Conservation (phyloP, 78 protist genomes). For the Isochrysis galbana region DNA sequence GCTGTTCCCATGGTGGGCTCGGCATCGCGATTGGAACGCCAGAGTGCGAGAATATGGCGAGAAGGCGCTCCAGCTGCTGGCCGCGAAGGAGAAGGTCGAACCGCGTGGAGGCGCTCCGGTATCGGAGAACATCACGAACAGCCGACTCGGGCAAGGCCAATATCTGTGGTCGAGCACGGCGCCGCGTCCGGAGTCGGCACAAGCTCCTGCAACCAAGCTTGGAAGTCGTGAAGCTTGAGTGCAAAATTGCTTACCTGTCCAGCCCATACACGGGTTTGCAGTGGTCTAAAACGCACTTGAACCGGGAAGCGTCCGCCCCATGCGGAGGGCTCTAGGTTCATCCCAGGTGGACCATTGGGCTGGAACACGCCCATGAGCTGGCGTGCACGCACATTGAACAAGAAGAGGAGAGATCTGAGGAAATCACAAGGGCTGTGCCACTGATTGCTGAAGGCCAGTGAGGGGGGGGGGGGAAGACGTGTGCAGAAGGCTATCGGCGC, state of each 20-base stretch:
- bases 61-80: neutral
- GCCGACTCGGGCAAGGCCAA: neutral
- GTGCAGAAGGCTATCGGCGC: too few relatives aligned
- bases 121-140: neutral
- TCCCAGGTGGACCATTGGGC: neutral
- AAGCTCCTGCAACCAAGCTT: neutral
- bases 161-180: too few relatives aligned
- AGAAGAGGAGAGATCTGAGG: neutral
- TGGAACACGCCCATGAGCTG: neutral
- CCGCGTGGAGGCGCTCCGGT: neutral
- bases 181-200: too few relatives aligned
- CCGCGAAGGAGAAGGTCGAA: neutral
- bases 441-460: too few relatives aligned
- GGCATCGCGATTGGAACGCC: neutral
- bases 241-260: neutral
- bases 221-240: neutral
- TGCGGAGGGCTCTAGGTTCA: neutral
- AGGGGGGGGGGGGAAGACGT: too few relatives aligned
- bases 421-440: too few relatives aligned
- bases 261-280: neutral
- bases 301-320: slow-evolving; percentile 20
- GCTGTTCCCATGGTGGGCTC: too few relatives aligned
- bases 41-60: neutral
- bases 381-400: slow-evolving; percentile 1
- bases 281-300: neutral